Evolutionary conservation across 495 filamentous ascomycete genomes (phyloP), one percentile per base, ranked within the genome.

Genomic region (Astrothelium subdiscretum): DNA sequence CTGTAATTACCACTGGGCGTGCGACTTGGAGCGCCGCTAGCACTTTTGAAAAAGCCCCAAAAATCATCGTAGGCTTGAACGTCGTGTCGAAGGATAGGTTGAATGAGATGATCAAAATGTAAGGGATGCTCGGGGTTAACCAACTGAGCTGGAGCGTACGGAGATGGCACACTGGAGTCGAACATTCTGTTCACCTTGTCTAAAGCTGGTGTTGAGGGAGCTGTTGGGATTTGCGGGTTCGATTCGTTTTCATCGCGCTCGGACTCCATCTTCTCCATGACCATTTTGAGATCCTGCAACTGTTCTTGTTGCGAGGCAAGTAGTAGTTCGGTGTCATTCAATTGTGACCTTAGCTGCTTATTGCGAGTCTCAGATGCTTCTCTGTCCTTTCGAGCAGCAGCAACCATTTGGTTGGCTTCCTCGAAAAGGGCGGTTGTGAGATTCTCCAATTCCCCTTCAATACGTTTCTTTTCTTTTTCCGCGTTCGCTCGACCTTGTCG

Each of bases 391-490:
- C 83, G 76, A 22, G 86, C 86, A 24, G 86, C 86, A 58, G 91
- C 88, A 60, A 98, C 94, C 94, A 98, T 97, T 82, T 90, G 83
- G 72, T 98, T 96, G 32, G 94, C 94, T 78, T 97, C 92, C 71
- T 96, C 90, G 64, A 98, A 97, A 20, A 98, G 78, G 29, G 88
- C 90, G 3, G 90, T 83, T 12, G 95, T 97, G 59, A 97, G 76
- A 54, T 83, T 86, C 74, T 97, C 94, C 32, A 98, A 77, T 74
- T 98, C 94, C 63, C 81, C 79, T 65, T 91, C 89, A 48, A 90
- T 89, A 29, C 75, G 77, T 71, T 84, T 84, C 76, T 87, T 91
- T 27, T 85, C 85, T 71, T 85, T 86, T 71, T 91, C 88, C 31
- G 79, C 81, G 29, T 76, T 74, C 2, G 73, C 75, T 60, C 85